A percentile compares a stretch with the other conserved stretches of the same genome.
Evolutionary conservation across 139 green algal species (phyloP).

Genomic region (Picochlorum sp.): DNA sequence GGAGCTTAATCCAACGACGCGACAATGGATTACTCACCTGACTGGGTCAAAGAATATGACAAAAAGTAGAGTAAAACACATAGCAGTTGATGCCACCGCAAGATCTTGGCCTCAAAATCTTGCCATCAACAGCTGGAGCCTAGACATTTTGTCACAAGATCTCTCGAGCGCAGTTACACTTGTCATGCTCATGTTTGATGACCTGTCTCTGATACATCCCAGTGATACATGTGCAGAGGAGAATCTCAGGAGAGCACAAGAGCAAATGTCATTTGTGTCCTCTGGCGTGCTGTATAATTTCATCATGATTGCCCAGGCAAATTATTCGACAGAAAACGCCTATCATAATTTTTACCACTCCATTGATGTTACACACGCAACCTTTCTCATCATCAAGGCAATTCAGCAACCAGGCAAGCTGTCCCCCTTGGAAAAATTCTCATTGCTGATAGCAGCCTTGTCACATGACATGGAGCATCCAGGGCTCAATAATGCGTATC

Average conservation of each 20-base stretch:
- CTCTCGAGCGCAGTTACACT: no score
- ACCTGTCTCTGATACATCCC: no score
- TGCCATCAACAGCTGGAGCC: no score
- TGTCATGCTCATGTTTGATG: no score
- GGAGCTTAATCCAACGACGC: no score
- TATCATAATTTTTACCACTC: slow-evolving; percentile 67
- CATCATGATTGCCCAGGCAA: no score
- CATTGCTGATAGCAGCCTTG: slow-evolving; percentile 51
- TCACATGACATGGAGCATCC: slow-evolving; percentile 61
- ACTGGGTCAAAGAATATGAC: no score
- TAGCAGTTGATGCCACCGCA: no score
- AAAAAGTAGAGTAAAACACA: no score
- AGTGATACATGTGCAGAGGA: background rate
- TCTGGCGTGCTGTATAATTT: background rate
- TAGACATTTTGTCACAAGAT: no score
- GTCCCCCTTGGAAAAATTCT: slow-evolving; percentile 33
- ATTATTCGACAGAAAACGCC: slow-evolving; percentile 11
- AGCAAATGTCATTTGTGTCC: slow-evolving; percentile 3
- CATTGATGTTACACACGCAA: slow-evolving; percentile 49
- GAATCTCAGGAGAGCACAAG: slow-evolving; percentile 2
- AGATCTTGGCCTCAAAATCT: no score
- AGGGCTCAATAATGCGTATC: slow-evolving; percentile 54
- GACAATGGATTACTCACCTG: no score
- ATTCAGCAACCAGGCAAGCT: slow-evolving; percentile 8
- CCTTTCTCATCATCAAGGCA: slow-evolving; percentile 35